A percentile compares a stretch with the other conserved stretches of the same genome.
Conservation (phyloP, 768 basidiomycete species). For the Mrakia blollopis region DNA sequence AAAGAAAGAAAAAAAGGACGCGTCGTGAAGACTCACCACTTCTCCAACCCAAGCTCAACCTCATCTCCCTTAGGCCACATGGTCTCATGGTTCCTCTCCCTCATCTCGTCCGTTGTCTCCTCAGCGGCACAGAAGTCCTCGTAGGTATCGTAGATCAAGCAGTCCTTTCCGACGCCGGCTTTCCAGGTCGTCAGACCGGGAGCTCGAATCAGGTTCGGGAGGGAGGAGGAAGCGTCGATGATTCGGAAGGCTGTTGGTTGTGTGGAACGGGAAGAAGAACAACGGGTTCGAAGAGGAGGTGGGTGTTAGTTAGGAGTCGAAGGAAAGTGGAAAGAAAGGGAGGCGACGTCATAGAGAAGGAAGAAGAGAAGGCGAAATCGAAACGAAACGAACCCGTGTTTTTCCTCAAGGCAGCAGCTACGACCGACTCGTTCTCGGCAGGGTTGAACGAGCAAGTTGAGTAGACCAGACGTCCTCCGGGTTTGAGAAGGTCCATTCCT, state of each 20-base stretch:
- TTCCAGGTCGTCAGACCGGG: conserved; percentile 75
- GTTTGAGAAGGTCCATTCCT: conserved; percentile 81
- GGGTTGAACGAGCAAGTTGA: conserved; percentile 98
- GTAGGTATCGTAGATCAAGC: conserved; percentile 50
- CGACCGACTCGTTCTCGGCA: conserved; percentile 92
- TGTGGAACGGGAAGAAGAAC: no score
- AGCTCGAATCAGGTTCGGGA: conserved; percentile 67
- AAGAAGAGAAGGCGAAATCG: background rate
- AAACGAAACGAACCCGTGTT: conserved; percentile 56
- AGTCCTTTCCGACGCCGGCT: conserved; percentile 55
- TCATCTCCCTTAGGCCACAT: conserved; percentile 74
- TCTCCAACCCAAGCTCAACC: conserved; percentile 57
- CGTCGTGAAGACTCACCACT: conserved; percentile 59
- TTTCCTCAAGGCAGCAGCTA: conserved; percentile 71
- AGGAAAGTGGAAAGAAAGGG: background rate
- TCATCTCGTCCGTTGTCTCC: conserved; percentile 55
- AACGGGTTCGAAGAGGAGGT: no score
- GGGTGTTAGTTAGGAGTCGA: no score
- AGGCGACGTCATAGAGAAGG: background rate
- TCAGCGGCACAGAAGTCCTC: conserved; percentile 52
- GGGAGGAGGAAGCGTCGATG: conserved; percentile 65
- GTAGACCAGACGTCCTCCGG: conserved; percentile 88
- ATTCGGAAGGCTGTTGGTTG: conserved; percentile 62
- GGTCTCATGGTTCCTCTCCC: conserved; percentile 52
- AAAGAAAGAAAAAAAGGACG: no score